phyloP scores from a whole-genome alignment of 2,329 filamentous ascomycete genomes.

The Fusarium lateritium region DNA sequence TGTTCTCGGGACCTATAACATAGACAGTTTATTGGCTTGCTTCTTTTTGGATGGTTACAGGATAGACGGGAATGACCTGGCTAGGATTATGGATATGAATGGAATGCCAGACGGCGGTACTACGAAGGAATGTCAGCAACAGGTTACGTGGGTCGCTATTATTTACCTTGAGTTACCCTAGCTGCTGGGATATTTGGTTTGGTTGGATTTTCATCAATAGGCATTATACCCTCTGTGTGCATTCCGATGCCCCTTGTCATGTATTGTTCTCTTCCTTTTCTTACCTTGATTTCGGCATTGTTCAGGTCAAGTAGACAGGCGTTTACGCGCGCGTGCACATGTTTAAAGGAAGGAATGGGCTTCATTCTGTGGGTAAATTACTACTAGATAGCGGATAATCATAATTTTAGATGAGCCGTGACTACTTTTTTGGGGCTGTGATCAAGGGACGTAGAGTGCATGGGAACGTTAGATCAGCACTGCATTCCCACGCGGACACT shows the following conservation, averaged over 20 bases:
- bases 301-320: conserved; percentile 22
- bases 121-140: conserved; percentile 35
- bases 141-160: conserved; percentile 26
- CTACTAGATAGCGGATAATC: conserved; percentile 34
- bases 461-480: conserved; percentile 9
- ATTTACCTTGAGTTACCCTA: conserved; percentile 31
- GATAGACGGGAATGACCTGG: conserved; percentile 38
- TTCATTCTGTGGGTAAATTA: conserved; percentile 31
- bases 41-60: conserved; percentile 30
- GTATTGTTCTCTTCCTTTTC: conserved; percentile 19
- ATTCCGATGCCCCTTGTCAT: conserved; percentile 39
- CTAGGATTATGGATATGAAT: conserved; percentile 39
- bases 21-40: conserved; percentile 41
- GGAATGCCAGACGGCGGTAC: conserved; percentile 33
- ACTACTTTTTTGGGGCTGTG: neutral
- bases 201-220: conserved; percentile 48
- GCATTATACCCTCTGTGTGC: conserved; percentile 53
- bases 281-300: conserved; percentile 17
- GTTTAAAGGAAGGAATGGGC: conserved; percentile 29
- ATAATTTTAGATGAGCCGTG: conserved; percentile 35
- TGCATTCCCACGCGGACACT: conserved; percentile 30
- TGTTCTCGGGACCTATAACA: conserved; percentile 32
- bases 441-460: neutral
- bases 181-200: conserved; percentile 29
- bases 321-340: conserved; percentile 1